Conservation (phyloP, 176 grass and related monocot genomes). For the Bothriochloa decipiens region DNA sequence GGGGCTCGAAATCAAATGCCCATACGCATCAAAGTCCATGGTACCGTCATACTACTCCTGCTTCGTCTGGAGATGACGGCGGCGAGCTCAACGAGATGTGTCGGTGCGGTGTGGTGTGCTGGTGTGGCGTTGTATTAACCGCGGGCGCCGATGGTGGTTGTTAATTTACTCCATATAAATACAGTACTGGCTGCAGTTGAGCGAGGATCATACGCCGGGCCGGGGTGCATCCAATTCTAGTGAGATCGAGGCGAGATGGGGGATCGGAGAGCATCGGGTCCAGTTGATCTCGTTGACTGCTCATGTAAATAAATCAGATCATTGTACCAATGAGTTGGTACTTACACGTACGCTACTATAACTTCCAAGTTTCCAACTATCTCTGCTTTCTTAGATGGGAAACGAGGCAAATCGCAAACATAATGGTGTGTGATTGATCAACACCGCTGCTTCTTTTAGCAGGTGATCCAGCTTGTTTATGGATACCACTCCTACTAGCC, state of each 20-base stretch:
- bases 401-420: neutral
- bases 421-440: neutral
- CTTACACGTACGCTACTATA: neutral
- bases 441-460: neutral
- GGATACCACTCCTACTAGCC: neutral
- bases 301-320: neutral
- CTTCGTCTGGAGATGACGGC: neutral
- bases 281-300: neutral
- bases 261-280: neutral
- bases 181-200: neutral
- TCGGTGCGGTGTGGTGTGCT: neutral
- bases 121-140: neutral
- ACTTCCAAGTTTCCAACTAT: neutral
- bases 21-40: slow-evolving; percentile 34
- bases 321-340: neutral
- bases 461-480: neutral
- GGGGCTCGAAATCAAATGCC: slow-evolving; percentile 29
- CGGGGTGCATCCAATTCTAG: neutral
- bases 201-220: neutral
- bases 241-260: neutral
- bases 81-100: neutral
- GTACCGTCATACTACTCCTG: too few species aligned
- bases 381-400: neutral
- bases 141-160: neutral
- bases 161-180: neutral